A percentile compares a stretch with the other conserved stretches of the same genome.
Conservation (phyloP, 2,329 filamentous ascomycete species). For the Coniella vitis region DNA sequence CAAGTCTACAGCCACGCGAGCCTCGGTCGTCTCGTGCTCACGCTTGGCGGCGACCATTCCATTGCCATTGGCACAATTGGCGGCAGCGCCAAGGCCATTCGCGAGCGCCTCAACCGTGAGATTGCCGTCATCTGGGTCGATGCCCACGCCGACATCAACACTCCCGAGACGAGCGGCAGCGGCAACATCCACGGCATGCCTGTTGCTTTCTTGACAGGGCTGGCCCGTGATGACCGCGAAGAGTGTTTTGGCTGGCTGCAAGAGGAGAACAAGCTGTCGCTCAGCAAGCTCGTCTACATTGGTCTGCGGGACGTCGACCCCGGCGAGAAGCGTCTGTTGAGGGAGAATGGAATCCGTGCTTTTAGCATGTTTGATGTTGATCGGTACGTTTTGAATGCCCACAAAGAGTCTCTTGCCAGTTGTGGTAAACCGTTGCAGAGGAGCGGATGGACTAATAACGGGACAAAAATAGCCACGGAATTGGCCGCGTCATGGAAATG, state of each 20-base stretch:
- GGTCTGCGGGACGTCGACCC: slow-evolving; percentile 86
- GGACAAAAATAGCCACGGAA: slow-evolving; percentile 67
- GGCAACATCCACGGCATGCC: slow-evolving; percentile 99
- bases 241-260: slow-evolving; percentile 88
- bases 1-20: slow-evolving; percentile 85
- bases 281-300: slow-evolving; percentile 92
- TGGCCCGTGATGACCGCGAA: slow-evolving; percentile 67
- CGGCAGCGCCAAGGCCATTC: slow-evolving; percentile 77
- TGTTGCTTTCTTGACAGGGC: slow-evolving; percentile 80
- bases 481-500: slow-evolving; percentile 96
- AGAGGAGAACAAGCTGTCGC: slow-evolving; percentile 60
- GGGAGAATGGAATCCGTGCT: slow-evolving; percentile 84
- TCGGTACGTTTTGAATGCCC: slow-evolving; percentile 45
- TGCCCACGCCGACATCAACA: slow-evolving; percentile 96
- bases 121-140: slow-evolving; percentile 98
- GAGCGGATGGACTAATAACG: no score
- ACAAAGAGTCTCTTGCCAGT: no score
- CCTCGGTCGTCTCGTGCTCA: slow-evolving; percentile 80
- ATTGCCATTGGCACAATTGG: slow-evolving; percentile 93
- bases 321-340: slow-evolving; percentile 88
- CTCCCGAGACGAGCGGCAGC: slow-evolving; percentile 79
- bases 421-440: neutral
- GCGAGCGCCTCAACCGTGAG: slow-evolving; percentile 74
- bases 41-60: slow-evolving; percentile 90
- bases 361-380: slow-evolving; percentile 99